Evolutionary conservation across 495 filamentous ascomycete genomes (phyloP).

Genomic region (Tetracladium marchalianum): DNA sequence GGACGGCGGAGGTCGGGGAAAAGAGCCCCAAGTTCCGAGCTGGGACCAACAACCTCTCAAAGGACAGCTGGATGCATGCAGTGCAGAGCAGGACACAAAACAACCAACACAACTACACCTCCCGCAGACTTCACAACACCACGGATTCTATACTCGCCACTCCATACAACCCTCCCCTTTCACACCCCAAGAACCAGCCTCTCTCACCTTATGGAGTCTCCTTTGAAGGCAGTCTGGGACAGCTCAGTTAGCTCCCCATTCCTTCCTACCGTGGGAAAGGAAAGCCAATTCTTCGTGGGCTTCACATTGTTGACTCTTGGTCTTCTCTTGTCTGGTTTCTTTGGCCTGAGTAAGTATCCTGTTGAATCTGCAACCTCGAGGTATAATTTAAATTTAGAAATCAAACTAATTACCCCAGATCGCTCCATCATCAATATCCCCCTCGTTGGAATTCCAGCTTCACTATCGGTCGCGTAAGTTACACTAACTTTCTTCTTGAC

Average conservation of each 20-base stretch:
- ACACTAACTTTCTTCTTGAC: background rate
- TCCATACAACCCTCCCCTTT: too few species aligned
- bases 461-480: constrained; percentile 78
- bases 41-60: too few species aligned
- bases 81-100: background rate
- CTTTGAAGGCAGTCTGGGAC: constrained; percentile 83
- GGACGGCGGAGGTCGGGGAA: too few species aligned
- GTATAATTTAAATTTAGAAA: too few species aligned
- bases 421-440: constrained; percentile 71
- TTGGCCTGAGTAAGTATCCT: constrained; percentile 65
- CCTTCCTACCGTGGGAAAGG: constrained; percentile 69
- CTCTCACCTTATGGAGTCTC: constrained; percentile 46
- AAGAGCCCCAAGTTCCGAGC: too few species aligned
- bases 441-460: constrained; percentile 77
- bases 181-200: too few species aligned
- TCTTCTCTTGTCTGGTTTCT: constrained; percentile 55
- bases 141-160: too few species aligned
- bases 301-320: constrained; percentile 67
- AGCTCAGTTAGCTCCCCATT: constrained; percentile 77
- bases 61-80: too few species aligned
- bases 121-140: background rate
- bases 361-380: background rate
- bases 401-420: constrained; percentile 47
- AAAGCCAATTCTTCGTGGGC: constrained; percentile 72
- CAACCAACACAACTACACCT: background rate